Conservation (phyloP, 1,139 yeast genomes). For the Sugiyamaella japonica region DNA sequence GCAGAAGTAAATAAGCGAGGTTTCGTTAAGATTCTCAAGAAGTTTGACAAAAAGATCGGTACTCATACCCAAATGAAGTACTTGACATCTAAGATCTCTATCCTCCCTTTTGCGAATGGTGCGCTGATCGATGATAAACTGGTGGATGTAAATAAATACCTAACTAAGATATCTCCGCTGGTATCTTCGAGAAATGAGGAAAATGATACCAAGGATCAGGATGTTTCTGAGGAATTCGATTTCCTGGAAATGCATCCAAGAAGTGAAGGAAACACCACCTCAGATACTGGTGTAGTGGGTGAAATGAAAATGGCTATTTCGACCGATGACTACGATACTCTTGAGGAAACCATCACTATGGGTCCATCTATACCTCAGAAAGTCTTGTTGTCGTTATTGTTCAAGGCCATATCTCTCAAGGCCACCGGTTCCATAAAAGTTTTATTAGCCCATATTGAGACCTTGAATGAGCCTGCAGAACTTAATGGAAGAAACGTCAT, state of each 20-base stretch:
- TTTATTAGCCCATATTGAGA: constrained; percentile 50
- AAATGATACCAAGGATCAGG: constrained; percentile 1
- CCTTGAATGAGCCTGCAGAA: constrained; percentile 64
- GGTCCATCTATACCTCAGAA: constrained; percentile 38
- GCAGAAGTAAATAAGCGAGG: constrained; percentile 93
- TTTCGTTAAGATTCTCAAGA: constrained; percentile 82
- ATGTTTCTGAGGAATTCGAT: constrained; percentile 1
- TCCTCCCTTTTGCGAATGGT: constrained; percentile 72
- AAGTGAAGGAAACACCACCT: constrained; percentile 7
- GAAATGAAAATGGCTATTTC: constrained; percentile 28
- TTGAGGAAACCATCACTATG: constrained; percentile 21
- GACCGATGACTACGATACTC: constrained; percentile 36
- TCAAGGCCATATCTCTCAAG: constrained; percentile 57
- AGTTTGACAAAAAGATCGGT: constrained; percentile 83
- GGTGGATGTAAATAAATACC: constrained; percentile 54
- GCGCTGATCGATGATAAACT: constrained; percentile 56
- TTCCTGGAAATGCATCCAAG: neutral
- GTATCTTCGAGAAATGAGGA: constrained; percentile 20
- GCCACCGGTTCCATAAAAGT: constrained; percentile 58
- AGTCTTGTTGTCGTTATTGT: constrained; percentile 55
- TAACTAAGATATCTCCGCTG: constrained; percentile 51
- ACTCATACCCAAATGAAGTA: constrained; percentile 66
- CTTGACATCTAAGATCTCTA: constrained; percentile 66
- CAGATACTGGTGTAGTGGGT: constrained; percentile 22
- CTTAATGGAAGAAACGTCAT: constrained; percentile 81